Conservation (phyloP, 1,284 basidiomycete species). For the Puccinia triticina region DNA sequence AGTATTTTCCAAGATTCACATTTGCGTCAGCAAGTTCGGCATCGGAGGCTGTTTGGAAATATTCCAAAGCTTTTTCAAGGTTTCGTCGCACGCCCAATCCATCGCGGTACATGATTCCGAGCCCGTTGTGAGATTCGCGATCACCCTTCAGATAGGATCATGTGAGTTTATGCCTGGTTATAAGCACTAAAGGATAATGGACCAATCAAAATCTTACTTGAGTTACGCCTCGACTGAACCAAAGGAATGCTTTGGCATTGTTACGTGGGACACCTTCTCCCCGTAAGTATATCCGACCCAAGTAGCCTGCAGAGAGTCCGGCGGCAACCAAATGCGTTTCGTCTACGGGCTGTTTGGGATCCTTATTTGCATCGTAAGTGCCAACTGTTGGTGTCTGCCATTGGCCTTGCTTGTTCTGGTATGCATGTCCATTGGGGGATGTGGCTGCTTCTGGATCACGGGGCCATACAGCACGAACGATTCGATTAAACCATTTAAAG, state of each 20-base stretch:
- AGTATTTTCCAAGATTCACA: conserved; percentile 82
- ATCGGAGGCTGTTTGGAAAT: conserved; percentile 79
- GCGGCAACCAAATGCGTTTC: conserved; percentile 70
- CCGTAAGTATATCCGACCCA: conserved; percentile 89
- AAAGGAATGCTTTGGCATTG: conserved; percentile 77
- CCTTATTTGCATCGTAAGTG: conserved; percentile 56
- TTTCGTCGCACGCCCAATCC: conserved; percentile 72
- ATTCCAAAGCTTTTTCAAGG: conserved; percentile 66
- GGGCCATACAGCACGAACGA: conserved; percentile 81
- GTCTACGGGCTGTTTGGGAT: conserved; percentile 55
- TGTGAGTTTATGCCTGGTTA: background rate
- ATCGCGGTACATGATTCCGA: conserved; percentile 90
- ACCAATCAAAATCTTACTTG: conserved; percentile 60
- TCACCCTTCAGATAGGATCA: conserved; percentile 66
- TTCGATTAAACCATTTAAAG: conserved; percentile 75
- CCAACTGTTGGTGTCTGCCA: conserved; percentile 51
- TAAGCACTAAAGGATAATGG: background rate
- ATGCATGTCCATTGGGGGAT: conserved; percentile 46
- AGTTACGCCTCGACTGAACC: conserved; percentile 86
- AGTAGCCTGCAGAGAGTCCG: conserved; percentile 76
- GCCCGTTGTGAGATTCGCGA: conserved; percentile 80
- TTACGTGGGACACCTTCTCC: conserved; percentile 84
- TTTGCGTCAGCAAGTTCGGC: conserved; percentile 86
- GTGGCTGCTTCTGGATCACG: conserved; percentile 53
- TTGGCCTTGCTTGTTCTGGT: conserved; percentile 37